phyloP scores from a whole-genome alignment of 2,329 filamentous ascomycete species.

The Chalara sp. region DNA sequence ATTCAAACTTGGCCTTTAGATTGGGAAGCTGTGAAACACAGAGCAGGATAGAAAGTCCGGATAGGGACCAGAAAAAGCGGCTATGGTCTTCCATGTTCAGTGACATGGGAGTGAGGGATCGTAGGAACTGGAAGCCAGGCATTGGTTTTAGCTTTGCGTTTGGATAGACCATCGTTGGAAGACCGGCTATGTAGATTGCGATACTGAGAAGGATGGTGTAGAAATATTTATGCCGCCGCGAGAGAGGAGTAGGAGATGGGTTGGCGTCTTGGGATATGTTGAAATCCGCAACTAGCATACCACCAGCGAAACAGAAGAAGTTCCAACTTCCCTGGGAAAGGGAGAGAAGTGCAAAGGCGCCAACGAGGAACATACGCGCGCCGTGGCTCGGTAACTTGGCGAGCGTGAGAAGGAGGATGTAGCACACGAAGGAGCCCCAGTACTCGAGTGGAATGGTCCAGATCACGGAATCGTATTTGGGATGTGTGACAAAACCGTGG shows the following conservation, averaged over 20 bases:
- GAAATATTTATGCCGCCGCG: conserved; percentile 1
- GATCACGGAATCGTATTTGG: conserved; percentile 36
- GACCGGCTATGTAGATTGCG: conserved; percentile 18
- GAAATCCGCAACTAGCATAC: conserved; percentile 19
- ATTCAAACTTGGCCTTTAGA: conserved; percentile 38
- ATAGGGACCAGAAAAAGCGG: conserved; percentile 19
- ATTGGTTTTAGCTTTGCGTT: conserved; percentile 13
- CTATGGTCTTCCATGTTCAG: conserved; percentile 15
- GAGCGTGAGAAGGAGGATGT: conserved; percentile 13
- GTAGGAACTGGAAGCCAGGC: conserved; percentile 16
- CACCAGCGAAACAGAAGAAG: conserved; percentile 17
- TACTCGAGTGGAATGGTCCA: conserved; percentile 45
- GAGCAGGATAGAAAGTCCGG: conserved; percentile 14
- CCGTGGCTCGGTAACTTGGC: conserved; percentile 8
- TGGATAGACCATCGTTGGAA: conserved; percentile 11
- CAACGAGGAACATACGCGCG: conserved; percentile 12
- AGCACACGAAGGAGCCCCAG: conserved; percentile 33
- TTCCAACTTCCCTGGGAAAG: conserved; percentile 18
- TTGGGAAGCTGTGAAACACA: conserved; percentile 27
- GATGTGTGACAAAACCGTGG: conserved; percentile 12
- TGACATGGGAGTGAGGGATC: conserved; percentile 9
- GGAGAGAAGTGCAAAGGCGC: conserved; percentile 5
- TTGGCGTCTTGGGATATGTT: conserved; percentile 15
- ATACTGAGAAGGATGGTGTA: conserved; percentile 10
- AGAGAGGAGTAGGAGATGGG: neutral